Evolutionary conservation across 345 rosid species (phyloP).

Genomic region (Atalantia buxifolia): DNA sequence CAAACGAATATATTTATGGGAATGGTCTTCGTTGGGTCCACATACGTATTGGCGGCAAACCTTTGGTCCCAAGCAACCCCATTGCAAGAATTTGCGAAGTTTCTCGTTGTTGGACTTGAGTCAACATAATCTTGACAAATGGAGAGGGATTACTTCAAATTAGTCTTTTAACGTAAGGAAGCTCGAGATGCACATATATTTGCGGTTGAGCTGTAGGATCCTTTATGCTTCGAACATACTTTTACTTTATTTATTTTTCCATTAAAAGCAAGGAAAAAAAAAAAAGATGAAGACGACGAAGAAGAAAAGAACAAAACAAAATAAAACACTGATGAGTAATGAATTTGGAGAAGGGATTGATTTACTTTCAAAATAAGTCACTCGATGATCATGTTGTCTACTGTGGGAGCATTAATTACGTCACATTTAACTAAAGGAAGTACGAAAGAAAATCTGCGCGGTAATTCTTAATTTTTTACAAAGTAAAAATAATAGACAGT

Average conservation of each 20-base stretch:
- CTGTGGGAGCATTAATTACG: too few species aligned
- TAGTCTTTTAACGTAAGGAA: background rate
- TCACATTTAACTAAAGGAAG: too few species aligned
- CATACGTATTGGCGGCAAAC: constrained; percentile 2
- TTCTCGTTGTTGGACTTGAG: constrained; percentile 2
- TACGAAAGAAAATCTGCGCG: too few species aligned
- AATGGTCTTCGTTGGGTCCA: background rate
- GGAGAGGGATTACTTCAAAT: background rate
- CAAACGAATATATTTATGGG: background rate
- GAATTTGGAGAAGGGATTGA: background rate
- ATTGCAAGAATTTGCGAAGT: background rate
- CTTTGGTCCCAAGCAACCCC: constrained; percentile 19
- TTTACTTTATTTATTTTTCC: background rate
- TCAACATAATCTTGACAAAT: constrained; percentile 8
- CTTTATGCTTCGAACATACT: background rate
- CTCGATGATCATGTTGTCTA: too few species aligned
- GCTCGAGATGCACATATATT: background rate
- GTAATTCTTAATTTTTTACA: too few species aligned
- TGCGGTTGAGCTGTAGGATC: background rate
- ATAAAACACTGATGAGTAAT: background rate
- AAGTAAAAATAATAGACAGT: too few species aligned
- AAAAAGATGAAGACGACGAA: too few species aligned
- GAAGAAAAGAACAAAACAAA: too few species aligned
- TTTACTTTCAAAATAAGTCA: background rate
- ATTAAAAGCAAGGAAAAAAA: background rate